These are phyloP conservation scores for Rhizomucor pusillus DNA, from an alignment of 371 early-diverging fungal species.

Conservation along the genomic window DNA sequence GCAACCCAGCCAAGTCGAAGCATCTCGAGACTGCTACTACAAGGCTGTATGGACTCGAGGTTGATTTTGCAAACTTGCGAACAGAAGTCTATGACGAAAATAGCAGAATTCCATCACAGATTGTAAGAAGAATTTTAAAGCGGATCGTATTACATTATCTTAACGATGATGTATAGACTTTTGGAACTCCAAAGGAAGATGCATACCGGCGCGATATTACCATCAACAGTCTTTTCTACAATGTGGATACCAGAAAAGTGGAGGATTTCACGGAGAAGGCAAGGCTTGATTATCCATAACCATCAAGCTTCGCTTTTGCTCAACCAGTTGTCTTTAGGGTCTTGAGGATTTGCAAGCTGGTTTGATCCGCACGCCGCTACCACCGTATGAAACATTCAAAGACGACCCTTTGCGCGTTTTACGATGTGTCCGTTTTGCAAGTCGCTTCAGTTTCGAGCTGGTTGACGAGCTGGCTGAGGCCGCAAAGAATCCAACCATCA, in stretches of 20 bases:
- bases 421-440: slow-evolving; percentile 95
- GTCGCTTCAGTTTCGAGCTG: slow-evolving; percentile 84
- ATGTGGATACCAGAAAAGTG: slow-evolving; percentile 82
- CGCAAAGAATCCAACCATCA: slow-evolving; percentile 56
- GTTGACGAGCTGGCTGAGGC: slow-evolving; percentile 70
- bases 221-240: slow-evolving; percentile 99
- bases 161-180: slow-evolving; percentile 46
- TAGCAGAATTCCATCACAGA: slow-evolving; percentile 79
- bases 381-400: slow-evolving; percentile 88
- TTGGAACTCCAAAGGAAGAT: slow-evolving; percentile 96
- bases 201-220: slow-evolving; percentile 97
- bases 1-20: slow-evolving; percentile 97
- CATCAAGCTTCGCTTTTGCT: neutral
- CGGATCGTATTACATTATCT: neutral
- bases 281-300: slow-evolving; percentile 6
- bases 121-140: slow-evolving; percentile 38
- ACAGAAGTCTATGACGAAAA: slow-evolving; percentile 89
- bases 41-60: slow-evolving; percentile 69
- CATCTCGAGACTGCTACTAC: slow-evolving; percentile 98
- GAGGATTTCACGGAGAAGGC: slow-evolving; percentile 91
- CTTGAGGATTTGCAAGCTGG: slow-evolving; percentile 70
- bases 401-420: slow-evolving; percentile 99
- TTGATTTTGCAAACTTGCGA: slow-evolving; percentile 98
- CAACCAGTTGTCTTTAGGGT: slow-evolving; percentile 44
- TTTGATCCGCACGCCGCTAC: slow-evolving; percentile 90